Conservation (phyloP, 148 eudicot species). For the Rhododendron molle region DNA sequence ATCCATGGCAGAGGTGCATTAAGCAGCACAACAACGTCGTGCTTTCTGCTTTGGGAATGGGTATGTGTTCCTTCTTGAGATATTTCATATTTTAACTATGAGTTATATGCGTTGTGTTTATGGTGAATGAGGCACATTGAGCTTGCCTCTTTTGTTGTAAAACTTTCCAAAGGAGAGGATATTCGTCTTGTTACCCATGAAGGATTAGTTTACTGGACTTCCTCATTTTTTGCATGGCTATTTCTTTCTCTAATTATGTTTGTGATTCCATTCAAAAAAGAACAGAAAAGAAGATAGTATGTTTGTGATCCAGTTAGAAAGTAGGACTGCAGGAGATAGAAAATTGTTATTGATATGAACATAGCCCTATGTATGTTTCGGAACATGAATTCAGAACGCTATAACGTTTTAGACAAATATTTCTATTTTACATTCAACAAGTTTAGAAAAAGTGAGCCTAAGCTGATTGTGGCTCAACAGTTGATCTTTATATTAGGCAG, state of each 20-base stretch:
- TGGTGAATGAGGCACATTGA: not conserved
- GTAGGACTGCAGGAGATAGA: not conserved
- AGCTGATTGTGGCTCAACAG: not conserved
- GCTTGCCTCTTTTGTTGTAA: not conserved
- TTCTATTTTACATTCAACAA: no score
- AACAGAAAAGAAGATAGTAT: not conserved
- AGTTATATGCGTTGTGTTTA: not conserved
- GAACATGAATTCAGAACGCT: no score
- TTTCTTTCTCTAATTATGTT: not conserved
- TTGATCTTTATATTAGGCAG: not conserved
- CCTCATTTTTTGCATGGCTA: not conserved
- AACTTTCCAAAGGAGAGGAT: no score
- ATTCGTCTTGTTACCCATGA: not conserved
- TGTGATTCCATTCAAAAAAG: not conserved
- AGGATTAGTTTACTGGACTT: not conserved
- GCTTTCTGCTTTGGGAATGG: constrained; percentile 56
- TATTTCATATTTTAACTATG: not conserved
- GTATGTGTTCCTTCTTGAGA: constrained; percentile 17
- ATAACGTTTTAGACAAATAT: no score
- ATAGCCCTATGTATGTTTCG: no score
- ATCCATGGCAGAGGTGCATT: constrained; percentile 36
- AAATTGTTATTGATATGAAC: no score
- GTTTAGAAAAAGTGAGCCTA: not conserved
- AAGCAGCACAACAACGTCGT: constrained; percentile 41
- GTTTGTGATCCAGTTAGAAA: not conserved